Percentiles rank a stretch among this genome's conserved stretches.
Conservation (phyloP, 2,329 filamentous ascomycete species). For the Botrytis squamosa region DNA sequence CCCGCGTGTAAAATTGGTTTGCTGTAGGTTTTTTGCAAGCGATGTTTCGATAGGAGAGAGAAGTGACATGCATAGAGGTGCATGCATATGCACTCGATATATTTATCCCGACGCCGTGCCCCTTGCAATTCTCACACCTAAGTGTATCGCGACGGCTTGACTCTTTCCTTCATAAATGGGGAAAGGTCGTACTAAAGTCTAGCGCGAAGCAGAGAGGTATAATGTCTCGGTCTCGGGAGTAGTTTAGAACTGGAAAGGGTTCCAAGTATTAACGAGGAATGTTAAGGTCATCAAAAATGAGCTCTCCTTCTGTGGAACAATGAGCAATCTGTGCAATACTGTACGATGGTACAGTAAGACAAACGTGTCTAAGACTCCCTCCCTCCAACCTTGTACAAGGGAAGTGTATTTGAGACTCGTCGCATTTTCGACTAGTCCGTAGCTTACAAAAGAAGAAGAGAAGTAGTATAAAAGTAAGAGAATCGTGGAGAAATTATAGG, state of each 20-base stretch:
- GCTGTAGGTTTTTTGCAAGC: neutral
- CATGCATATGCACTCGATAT: neutral
- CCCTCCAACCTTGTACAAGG: neutral
- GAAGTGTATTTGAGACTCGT: neutral
- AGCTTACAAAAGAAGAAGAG: neutral
- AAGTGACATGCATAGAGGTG: neutral
- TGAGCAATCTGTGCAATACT: neutral
- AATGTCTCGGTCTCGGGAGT: neutral
- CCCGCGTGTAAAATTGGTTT: neutral
- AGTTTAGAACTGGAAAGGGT: neutral
- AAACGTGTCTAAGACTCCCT: neutral
- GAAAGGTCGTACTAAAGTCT: neutral
- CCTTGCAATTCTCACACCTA: neutral
- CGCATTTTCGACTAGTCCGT: neutral
- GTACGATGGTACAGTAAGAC: neutral
- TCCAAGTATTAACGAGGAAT: neutral
- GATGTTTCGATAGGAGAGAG: neutral
- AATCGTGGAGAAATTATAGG: neutral
- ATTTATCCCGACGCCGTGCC: neutral
- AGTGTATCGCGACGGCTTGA: neutral
- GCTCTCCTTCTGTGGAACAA: neutral
- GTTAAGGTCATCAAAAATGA: neutral
- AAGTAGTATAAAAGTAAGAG: neutral
- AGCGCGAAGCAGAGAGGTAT: neutral
- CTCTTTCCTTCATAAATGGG: neutral